Evolutionary conservation across 257 asterid species (phyloP).

Genomic region (Gentiana macrophylla): DNA sequence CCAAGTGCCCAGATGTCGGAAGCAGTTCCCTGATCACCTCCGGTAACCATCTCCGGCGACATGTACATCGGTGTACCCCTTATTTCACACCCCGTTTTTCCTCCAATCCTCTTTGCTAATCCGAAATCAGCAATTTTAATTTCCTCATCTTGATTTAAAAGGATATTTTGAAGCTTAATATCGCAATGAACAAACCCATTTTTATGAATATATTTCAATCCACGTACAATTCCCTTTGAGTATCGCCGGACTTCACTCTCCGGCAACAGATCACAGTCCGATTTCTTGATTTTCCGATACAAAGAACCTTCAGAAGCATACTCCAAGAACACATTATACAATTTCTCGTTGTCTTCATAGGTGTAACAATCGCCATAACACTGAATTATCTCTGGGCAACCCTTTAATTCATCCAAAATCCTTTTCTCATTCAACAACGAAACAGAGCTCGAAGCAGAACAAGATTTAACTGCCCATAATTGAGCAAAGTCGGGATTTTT

Average conservation of each 20-base stretch:
- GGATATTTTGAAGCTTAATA: slow-evolving; percentile 70
- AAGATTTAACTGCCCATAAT: slow-evolving; percentile 68
- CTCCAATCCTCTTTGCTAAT: slow-evolving; percentile 36
- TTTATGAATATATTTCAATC: slow-evolving; percentile 47
- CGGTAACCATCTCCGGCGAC: slow-evolving; percentile 85
- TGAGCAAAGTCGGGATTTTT: slow-evolving; percentile 16
- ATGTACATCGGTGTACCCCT: slow-evolving; percentile 86
- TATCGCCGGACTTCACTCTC: slow-evolving; percentile 38
- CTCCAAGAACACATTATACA: slow-evolving; percentile 75
- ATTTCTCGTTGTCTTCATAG: slow-evolving; percentile 50
- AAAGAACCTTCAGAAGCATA: slow-evolving; percentile 65
- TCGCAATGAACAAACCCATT: slow-evolving; percentile 79
- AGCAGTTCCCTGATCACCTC: slow-evolving; percentile 47
- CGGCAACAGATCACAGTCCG: slow-evolving; percentile 20
- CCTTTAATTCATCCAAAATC: slow-evolving; percentile 41
- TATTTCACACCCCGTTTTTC: slow-evolving; percentile 23
- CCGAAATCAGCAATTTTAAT: slow-evolving; percentile 81
- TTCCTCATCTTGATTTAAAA: slow-evolving; percentile 28
- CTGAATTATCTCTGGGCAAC: slow-evolving; percentile 50
- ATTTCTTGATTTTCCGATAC: slow-evolving; percentile 31
- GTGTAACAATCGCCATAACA: slow-evolving; percentile 58
- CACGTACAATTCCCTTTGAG: slow-evolving; percentile 39
- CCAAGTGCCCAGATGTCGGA: slow-evolving; percentile 91
- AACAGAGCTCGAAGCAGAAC: slow-evolving; percentile 30
- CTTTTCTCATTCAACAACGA: slow-evolving; percentile 47